Base-by-base conservation (phyloP, 2,329 filamentous ascomycete species). In the Coniella lustricola region DNA sequence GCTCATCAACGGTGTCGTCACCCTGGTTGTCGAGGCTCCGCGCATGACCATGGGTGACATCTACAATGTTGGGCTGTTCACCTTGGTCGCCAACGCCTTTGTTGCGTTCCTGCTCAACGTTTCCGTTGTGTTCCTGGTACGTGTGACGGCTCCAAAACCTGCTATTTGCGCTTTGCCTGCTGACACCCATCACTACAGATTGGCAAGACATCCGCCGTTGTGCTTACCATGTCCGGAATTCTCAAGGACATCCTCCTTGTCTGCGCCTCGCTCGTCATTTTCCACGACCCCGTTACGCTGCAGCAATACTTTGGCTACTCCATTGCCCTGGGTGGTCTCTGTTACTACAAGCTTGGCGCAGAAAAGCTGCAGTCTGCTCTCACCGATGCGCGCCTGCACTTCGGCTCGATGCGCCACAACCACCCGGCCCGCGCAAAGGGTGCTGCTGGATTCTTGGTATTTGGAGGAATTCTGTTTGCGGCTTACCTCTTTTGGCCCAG, bases 51-150 rank as follows among this genome's bases (percentile, higher is more conserved):
- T 86, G 69, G 71, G 66, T 35, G 82, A 89, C 55, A 73, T 90
- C 52, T 77, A 84, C 69, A 71, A 79, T 51, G 83, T 90, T 45
- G 86, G 85, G 48, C 68, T 84, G 45, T 75, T 80, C 59, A 83
- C 77, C 13, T 82, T 90, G 59, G 68, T 88, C 59, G 66, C 79
- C 46, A 90, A 89, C 65, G 86, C 84, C 49, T 71, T 81, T 45
- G 77, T 85, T 57, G 85, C 85, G 29, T 88, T 90, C 69, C 68
- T 84, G 58, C 74, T 90, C 53, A 90, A 90, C 67, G 82, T 89
- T 41, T 87, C 85, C 3, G 85, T 89, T 21, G 85, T 90, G 34
- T 87, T 89, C 72, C 65, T 90, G 68, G 84, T 88, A 80, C 65
- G 80, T 71, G 29, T 21, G 12, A 18, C 13, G n/a, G 16, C 10